These are phyloP conservation scores for Dactylonectria estremocensis DNA, from an alignment of 2,329 filamentous ascomycete species.

Conservation along the genomic window DNA sequence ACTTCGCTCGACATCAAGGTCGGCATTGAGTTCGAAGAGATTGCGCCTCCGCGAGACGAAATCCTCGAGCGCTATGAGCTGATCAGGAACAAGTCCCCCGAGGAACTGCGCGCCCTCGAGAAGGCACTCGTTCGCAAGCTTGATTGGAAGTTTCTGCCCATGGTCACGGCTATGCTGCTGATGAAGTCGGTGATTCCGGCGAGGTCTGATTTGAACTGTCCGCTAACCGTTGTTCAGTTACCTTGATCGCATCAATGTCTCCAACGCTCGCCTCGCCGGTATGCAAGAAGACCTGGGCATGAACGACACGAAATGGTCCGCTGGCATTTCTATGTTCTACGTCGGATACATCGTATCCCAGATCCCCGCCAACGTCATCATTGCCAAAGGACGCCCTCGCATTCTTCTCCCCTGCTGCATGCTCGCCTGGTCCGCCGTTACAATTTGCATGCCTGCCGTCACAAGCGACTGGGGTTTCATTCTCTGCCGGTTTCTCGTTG, in stretches of 20 bases:
- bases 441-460: slow-evolving; percentile 60
- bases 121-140: no score
- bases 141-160: no score
- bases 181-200: no score
- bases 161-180: no score
- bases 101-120: no score
- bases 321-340: slow-evolving; percentile 60
- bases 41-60: no score
- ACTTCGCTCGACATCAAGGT: no score
- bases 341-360: slow-evolving; percentile 63
- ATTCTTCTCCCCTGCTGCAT: slow-evolving; percentile 55
- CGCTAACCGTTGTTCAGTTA: slow-evolving; percentile 53
- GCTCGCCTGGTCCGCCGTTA: slow-evolving; percentile 59
- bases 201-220: no score
- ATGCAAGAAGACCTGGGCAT: slow-evolving; percentile 55
- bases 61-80: no score
- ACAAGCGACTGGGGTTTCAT: slow-evolving; percentile 47
- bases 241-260: slow-evolving; percentile 66
- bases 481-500: slow-evolving; percentile 50
- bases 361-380: slow-evolving; percentile 61
- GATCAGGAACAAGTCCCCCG: no score
- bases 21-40: no score
- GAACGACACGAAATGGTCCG: slow-evolving; percentile 54
- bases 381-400: slow-evolving; percentile 56
- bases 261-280: slow-evolving; percentile 57